Percentiles rank a stretch among this genome's conserved stretches.
Evolutionary conservation across 1,139 yeast genomes (phyloP).

Genomic region (Pichia sp.): DNA sequence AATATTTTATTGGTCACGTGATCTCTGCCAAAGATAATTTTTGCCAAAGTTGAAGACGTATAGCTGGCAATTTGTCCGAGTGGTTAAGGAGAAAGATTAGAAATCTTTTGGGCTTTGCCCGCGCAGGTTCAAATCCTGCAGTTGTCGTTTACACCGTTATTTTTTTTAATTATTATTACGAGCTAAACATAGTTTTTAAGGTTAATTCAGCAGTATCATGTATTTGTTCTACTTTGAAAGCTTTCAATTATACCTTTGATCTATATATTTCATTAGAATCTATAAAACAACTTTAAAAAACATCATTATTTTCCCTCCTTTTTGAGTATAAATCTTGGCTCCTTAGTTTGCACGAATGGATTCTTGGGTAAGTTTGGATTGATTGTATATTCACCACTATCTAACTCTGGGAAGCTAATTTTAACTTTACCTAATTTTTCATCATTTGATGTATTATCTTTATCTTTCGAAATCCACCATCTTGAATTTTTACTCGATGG

Average conservation of each 20-base stretch:
- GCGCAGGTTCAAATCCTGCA: conserved; percentile 38
- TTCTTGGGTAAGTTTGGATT: conserved; percentile 66
- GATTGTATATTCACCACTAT: conserved; percentile 35
- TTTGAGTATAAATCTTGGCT: conserved; percentile 32
- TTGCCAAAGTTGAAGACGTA: neutral
- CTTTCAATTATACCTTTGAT: neutral
- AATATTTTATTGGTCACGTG: too few species aligned
- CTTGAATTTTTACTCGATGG: conserved; percentile 77
- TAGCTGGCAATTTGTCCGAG: conserved; percentile 31
- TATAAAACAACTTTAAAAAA: neutral
- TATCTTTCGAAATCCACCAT: conserved; percentile 67
- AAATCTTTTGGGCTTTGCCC: conserved; percentile 37
- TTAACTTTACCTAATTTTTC: conserved; percentile 66
- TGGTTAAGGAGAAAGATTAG: conserved; percentile 38
- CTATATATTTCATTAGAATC: neutral
- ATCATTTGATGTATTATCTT: conserved; percentile 49
- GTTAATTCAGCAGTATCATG: too few species aligned
- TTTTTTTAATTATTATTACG: neutral
- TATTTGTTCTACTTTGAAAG: neutral
- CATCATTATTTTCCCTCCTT: neutral
- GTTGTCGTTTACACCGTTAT: conserved; percentile 26
- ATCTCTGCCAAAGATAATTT: too few species aligned
- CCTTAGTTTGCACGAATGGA: conserved; percentile 52
- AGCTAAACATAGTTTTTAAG: too few species aligned
- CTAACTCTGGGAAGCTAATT: conserved; percentile 44